Percentiles rank a stretch among this genome's conserved stretches.
Evolutionary conservation across 495 filamentous ascomycete genomes (phyloP).

Genomic region (Penicillium simplicissimum): DNA sequence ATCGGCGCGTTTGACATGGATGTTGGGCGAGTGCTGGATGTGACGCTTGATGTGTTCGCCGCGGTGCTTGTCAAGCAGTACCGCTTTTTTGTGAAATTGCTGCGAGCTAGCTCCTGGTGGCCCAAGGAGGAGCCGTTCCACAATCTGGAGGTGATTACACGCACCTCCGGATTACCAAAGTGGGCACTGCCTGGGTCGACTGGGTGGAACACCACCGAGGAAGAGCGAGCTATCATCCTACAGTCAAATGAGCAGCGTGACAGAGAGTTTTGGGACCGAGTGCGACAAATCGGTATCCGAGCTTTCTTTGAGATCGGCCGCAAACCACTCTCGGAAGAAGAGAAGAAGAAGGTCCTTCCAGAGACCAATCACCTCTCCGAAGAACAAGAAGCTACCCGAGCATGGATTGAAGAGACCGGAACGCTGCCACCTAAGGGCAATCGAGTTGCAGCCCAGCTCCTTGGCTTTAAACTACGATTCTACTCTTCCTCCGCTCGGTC

Average conservation of each 20-base stretch:
- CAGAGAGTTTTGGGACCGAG: slow-evolving; percentile 75
- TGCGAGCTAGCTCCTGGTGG: slow-evolving; percentile 96
- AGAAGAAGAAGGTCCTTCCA: slow-evolving; percentile 46
- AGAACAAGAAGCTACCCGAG: slow-evolving; percentile 53
- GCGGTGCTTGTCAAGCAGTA: slow-evolving; percentile 80
- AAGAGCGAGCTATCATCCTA: slow-evolving; percentile 59
- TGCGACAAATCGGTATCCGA: slow-evolving; percentile 69
- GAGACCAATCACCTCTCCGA: slow-evolving; percentile 40
- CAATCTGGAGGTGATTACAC: slow-evolving; percentile 31
- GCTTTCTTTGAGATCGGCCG: slow-evolving; percentile 89
- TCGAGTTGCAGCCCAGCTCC: slow-evolving; percentile 84
- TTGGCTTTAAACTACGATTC: slow-evolving; percentile 97
- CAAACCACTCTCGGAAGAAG: slow-evolving; percentile 51
- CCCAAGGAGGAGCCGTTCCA: slow-evolving; percentile 58
- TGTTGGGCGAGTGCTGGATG: slow-evolving; percentile 90
- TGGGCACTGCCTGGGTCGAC: slow-evolving; percentile 79
- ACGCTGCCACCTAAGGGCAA: slow-evolving; percentile 85
- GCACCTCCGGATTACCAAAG: slow-evolving; percentile 61
- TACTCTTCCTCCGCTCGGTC: slow-evolving; percentile 76
- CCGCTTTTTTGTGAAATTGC: slow-evolving; percentile 88
- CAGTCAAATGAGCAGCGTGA: slow-evolving; percentile 63
- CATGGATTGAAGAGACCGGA: slow-evolving; percentile 77
- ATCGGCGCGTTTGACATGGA: slow-evolving; percentile 93
- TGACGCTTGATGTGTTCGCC: slow-evolving; percentile 86
- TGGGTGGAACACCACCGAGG: slow-evolving; percentile 56